These are phyloP conservation scores for Eimeria praecox DNA, from an alignment of 169 alveolate species.

Conservation along the genomic window DNA sequence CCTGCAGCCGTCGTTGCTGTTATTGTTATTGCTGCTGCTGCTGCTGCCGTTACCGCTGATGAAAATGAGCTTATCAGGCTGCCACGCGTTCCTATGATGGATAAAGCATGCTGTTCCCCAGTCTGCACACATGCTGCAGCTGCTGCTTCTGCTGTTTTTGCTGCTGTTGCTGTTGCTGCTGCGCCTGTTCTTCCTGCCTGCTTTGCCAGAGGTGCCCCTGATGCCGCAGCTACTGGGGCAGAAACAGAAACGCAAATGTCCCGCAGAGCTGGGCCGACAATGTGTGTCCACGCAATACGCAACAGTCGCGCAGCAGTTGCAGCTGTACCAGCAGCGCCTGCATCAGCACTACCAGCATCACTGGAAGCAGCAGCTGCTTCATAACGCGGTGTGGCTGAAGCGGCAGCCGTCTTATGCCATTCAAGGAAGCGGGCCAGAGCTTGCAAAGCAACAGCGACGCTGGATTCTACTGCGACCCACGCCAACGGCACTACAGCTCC, in stretches of 20 bases:
- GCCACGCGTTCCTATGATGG: constrained; percentile 64
- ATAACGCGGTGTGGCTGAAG: neutral
- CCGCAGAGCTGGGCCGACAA: constrained; percentile 33
- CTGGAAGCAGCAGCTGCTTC: neutral
- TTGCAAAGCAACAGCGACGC: constrained; percentile 4
- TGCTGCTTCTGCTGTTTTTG: neutral
- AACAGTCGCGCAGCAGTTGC: constrained; percentile 8
- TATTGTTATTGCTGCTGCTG: constrained; percentile 25
- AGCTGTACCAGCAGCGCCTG: neutral
- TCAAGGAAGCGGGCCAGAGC: constrained; percentile 15
- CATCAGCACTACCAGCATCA: neutral
- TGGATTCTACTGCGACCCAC: neutral
- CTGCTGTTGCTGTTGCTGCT: neutral
- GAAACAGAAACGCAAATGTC: neutral
- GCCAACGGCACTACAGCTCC: constrained; percentile 38
- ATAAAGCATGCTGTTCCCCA: constrained; percentile 36
- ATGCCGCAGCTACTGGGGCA: neutral
- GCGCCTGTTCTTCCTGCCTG: neutral
- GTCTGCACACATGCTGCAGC: neutral
- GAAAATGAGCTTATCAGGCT: constrained; percentile 18
- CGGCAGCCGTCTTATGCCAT: neutral
- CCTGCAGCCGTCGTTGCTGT: neutral
- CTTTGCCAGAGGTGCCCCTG: neutral
- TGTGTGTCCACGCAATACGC: constrained; percentile 38
- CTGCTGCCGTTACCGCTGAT: constrained; percentile 59